These are phyloP conservation scores for Cicer cuneatum DNA, from an alignment of 306 rosid genomes.

Conservation along the genomic window DNA sequence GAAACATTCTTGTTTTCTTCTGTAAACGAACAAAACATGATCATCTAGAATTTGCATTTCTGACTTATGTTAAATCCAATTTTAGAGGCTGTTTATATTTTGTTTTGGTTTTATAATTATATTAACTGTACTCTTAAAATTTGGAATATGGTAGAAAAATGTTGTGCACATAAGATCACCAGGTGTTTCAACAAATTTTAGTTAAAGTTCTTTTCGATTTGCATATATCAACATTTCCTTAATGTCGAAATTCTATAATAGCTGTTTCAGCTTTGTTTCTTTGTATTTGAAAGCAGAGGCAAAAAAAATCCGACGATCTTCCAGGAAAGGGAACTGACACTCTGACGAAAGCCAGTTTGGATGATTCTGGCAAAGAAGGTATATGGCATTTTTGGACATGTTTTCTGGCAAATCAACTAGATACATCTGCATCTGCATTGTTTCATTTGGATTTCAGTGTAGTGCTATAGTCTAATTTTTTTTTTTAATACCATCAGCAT, in stretches of 20 bases:
- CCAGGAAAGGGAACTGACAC: constrained; percentile 54
- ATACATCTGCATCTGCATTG: constrained; percentile 1
- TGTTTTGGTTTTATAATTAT: neutral
- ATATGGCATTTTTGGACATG: constrained; percentile 24
- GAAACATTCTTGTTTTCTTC: neutral
- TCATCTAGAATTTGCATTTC: neutral
- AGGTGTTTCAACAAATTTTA: constrained; percentile 16
- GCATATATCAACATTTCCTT: neutral
- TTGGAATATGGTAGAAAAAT: constrained; percentile 17
- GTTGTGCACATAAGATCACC: neutral
- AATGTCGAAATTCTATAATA: constrained; percentile 9
- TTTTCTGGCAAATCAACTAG: constrained; percentile 23
- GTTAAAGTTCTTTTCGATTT: neutral
- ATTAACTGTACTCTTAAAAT: neutral
- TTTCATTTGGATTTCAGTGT: constrained; percentile 1
- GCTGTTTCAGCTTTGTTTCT: constrained; percentile 31
- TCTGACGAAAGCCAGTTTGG: constrained; percentile 54
- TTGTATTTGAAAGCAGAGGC: constrained; percentile 55
- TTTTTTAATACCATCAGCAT: constrained; percentile 10
- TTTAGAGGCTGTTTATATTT: constrained; percentile 7
- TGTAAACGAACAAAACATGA: neutral
- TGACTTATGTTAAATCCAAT: neutral
- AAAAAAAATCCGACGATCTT: constrained; percentile 51
- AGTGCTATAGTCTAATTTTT: neutral
- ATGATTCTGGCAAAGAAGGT: constrained; percentile 58